phyloP scores from a whole-genome alignment of 495 filamentous ascomycete genomes.

The Hamigera avellanea region DNA sequence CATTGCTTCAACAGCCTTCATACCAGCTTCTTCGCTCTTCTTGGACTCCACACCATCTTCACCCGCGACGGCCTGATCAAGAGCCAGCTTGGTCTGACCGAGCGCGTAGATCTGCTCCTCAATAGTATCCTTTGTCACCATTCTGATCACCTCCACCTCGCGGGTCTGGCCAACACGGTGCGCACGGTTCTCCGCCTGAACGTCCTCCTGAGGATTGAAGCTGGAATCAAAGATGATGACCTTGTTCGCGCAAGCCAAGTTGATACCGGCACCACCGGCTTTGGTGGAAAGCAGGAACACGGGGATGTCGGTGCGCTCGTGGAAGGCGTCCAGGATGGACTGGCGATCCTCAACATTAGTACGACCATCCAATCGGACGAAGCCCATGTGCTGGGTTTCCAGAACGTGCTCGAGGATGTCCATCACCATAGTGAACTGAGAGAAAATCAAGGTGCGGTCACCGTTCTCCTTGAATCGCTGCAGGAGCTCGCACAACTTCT shows the following conservation, averaged over 20 bases:
- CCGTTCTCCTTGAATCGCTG: conserved; percentile 64
- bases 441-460: conserved; percentile 81
- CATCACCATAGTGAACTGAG: conserved; percentile 82
- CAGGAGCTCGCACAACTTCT: conserved; percentile 62
- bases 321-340: conserved; percentile 71
- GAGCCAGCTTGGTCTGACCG: conserved; percentile 82
- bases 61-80: conserved; percentile 74
- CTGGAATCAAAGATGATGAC: conserved; percentile 92
- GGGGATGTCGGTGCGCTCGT: conserved; percentile 61
- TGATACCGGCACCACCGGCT: conserved; percentile 90
- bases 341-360: conserved; percentile 78
- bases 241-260: conserved; percentile 89
- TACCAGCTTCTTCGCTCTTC: conserved; percentile 44
- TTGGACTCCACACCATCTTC: conserved; percentile 37
- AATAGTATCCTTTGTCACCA: conserved; percentile 75
- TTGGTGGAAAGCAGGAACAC: conserved; percentile 91
- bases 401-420: conserved; percentile 80
- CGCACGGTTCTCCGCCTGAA: conserved; percentile 92
- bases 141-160: conserved; percentile 74
- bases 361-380: conserved; percentile 73
- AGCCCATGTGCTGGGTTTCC: conserved; percentile 58
- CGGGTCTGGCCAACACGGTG: conserved; percentile 86
- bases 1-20: conserved; percentile 57
- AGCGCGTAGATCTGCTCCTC: conserved; percentile 88
- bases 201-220: conserved; percentile 94